Percentiles rank a stretch among this genome's conserved stretches.
Conservation (phyloP, 768 basidiomycete species). For the Podaxis sp. region DNA sequence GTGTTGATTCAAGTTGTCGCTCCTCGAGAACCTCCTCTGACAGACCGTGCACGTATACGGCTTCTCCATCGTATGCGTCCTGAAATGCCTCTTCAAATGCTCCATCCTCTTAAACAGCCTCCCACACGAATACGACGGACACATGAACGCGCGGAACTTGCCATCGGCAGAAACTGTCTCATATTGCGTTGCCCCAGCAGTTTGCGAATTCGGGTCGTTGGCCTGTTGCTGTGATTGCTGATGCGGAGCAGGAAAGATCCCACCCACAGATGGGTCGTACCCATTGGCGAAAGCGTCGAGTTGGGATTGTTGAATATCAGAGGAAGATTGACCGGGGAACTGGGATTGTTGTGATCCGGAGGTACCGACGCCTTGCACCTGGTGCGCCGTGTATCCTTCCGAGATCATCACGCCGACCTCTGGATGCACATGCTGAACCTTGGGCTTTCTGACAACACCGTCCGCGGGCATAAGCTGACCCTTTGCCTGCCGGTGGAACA, state of each 20-base stretch:
- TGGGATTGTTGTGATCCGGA: constrained; percentile 15
- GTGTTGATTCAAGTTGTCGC: constrained; percentile 89
- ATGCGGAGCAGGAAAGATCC: neutral
- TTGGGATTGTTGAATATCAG: neutral
- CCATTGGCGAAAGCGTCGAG: neutral
- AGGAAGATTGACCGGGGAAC: neutral
- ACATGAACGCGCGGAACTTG: constrained; percentile 69
- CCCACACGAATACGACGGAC: constrained; percentile 82
- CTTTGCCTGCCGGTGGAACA: constrained; percentile 63
- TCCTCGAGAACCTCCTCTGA: constrained; percentile 80
- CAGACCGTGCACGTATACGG: constrained; percentile 78
- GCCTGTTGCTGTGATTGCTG: neutral
- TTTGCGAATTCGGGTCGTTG: constrained; percentile 11
- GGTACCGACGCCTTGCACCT: constrained; percentile 4
- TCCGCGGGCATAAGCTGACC: constrained; percentile 47
- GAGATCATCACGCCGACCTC: constrained; percentile 33
- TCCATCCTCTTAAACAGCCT: constrained; percentile 90
- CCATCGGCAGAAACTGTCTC: constrained; percentile 31
- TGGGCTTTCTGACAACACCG: constrained; percentile 30
- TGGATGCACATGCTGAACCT: constrained; percentile 27
- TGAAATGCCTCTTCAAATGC: constrained; percentile 83
- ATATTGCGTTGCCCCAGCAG: constrained; percentile 27
- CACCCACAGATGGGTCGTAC: neutral
- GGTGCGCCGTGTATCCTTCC: constrained; percentile 25
- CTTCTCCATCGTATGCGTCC: constrained; percentile 88